These are phyloP conservation scores for Hylodesmum podocarpum DNA, from an alignment of 306 rosid genomes.

Conservation along the genomic window DNA sequence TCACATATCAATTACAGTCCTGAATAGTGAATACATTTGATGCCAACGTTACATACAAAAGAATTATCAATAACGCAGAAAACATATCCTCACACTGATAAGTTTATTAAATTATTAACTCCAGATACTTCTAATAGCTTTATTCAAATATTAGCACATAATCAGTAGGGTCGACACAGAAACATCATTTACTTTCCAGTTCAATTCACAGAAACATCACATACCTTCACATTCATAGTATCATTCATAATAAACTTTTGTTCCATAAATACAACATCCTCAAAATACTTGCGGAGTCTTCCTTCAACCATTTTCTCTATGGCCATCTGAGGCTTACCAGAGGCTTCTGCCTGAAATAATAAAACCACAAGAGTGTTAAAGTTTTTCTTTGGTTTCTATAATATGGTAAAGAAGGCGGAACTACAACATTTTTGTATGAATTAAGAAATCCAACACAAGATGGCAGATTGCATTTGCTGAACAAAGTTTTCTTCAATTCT, in stretches of 20 bases:
- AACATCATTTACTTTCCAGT: neutral
- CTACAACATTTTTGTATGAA: neutral
- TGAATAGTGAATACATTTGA: neutral
- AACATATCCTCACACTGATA: neutral
- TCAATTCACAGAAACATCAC: conserved; percentile 19
- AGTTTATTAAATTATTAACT: neutral
- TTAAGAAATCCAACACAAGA: neutral
- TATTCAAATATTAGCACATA: neutral
- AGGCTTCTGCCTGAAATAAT: conserved; percentile 73
- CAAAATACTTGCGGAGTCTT: conserved; percentile 83
- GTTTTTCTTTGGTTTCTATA: neutral
- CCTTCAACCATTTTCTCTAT: conserved; percentile 96
- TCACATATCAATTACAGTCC: neutral
- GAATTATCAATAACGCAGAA: neutral
- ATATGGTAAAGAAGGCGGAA: conserved; percentile 9
- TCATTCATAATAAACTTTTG: conserved; percentile 81
- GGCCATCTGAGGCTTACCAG: conserved; percentile 86
- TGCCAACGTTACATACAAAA: neutral
- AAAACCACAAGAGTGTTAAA: conserved; percentile 6
- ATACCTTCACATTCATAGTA: conserved; percentile 71
- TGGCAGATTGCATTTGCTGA: conserved; percentile 15
- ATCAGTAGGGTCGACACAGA: neutral
- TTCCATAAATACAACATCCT: conserved; percentile 89
- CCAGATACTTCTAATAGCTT: neutral
- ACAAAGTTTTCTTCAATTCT: neutral